Evolutionary conservation across 495 filamentous ascomycete species (phyloP).

Genomic region (Parathielavia appendiculata): DNA sequence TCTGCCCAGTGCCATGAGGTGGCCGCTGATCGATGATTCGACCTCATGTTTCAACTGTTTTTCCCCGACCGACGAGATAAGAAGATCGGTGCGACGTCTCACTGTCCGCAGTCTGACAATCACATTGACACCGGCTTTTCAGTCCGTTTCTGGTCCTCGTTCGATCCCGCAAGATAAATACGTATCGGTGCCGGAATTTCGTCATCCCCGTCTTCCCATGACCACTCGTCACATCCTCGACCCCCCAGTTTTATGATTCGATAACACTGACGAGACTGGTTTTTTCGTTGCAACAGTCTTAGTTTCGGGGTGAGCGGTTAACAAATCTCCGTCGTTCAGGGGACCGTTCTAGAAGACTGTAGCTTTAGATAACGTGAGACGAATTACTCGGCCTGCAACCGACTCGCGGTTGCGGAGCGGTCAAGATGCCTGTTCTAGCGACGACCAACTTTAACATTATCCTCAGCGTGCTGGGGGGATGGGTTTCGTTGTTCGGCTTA

Average conservation of each 20-base stretch:
- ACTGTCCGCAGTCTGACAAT: too few species aligned
- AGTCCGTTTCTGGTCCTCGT: too few species aligned
- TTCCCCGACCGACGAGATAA: too few species aligned
- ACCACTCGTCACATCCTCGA: neutral
- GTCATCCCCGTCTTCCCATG: neutral
- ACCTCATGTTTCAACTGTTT: too few species aligned
- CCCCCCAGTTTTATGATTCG: conserved; percentile 39
- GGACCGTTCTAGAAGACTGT: neutral
- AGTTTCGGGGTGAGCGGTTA: too few species aligned
- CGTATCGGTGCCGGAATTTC: too few species aligned
- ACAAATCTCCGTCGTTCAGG: neutral
- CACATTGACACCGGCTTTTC: too few species aligned
- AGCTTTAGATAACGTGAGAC: neutral
- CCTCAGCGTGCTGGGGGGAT: conserved; percentile 76
- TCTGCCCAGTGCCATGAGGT: too few species aligned
- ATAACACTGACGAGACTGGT: conserved; percentile 47
- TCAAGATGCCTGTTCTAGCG: conserved; percentile 71
- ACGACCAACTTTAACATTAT: conserved; percentile 86
- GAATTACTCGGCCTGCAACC: neutral
- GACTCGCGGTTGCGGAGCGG: neutral
- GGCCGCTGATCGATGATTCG: too few species aligned
- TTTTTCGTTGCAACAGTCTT: neutral
- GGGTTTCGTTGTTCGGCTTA: conserved; percentile 80
- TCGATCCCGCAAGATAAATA: too few species aligned
- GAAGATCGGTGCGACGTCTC: too few species aligned